A percentile compares a stretch with the other conserved stretches of the same genome.
Evolutionary conservation across 2,329 filamentous ascomycete genomes (phyloP).

Genomic region (Hypoxylon sp.): DNA sequence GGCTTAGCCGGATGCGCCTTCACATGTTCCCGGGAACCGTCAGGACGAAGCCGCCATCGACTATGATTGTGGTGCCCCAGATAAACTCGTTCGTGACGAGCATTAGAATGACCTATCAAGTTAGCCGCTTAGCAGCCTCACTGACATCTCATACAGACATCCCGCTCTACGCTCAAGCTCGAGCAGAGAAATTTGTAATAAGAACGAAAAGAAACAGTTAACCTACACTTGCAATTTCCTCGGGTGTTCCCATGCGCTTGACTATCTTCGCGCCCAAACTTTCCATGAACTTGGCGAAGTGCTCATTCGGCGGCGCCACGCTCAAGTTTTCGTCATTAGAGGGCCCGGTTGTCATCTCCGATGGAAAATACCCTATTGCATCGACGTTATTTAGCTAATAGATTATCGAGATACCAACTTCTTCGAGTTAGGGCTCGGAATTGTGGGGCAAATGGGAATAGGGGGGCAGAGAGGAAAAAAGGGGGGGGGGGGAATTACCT

Average conservation of each 20-base stretch:
- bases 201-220: background rate
- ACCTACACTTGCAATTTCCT: conserved; percentile 51
- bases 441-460: background rate
- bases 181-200: background rate
- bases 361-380: conserved; percentile 51
- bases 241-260: conserved; percentile 48
- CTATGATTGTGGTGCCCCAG: conserved; percentile 48
- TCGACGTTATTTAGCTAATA: background rate
- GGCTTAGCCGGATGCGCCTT: background rate
- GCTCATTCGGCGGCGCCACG: conserved; percentile 27
- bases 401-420: background rate
- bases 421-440: background rate
- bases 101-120: conserved; percentile 44
- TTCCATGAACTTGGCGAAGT: conserved; percentile 40
- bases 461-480: background rate
- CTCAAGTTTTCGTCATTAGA: conserved; percentile 49
- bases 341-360: conserved; percentile 48
- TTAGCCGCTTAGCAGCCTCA: background rate
- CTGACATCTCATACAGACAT: background rate
- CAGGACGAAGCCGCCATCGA: conserved; percentile 49
- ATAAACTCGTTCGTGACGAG: conserved; percentile 52
- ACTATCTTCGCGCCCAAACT: conserved; percentile 39
- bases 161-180: background rate
- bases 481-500: conserved; percentile 36
- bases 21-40: conserved; percentile 45